These are phyloP conservation scores for Sphagnum tenellum DNA, from an alignment of 225 moss, liverwort and hornwort genomes.

Conservation along the genomic window DNA sequence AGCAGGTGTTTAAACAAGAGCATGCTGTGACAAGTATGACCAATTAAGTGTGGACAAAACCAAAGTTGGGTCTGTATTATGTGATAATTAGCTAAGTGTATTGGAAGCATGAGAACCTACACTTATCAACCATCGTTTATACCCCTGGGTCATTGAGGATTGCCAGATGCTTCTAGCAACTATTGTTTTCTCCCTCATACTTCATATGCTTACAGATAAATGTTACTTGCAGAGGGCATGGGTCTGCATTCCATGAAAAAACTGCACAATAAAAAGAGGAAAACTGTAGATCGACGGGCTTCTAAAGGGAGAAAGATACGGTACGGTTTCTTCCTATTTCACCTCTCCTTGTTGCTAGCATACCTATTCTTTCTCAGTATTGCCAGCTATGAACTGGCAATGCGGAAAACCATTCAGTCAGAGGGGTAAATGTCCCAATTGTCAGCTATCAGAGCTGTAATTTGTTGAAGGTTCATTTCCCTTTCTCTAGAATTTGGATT, in stretches of 20 bases:
- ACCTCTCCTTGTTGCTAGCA: too few species aligned
- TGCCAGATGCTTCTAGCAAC: not conserved
- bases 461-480: too few species aligned
- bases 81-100: not conserved
- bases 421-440: too few species aligned
- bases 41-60: not conserved
- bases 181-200: not conserved
- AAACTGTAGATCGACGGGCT: conserved; percentile 92
- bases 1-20: too few species aligned
- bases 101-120: too few species aligned
- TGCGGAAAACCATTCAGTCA: too few species aligned
- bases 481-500: too few species aligned
- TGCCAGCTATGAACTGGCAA: too few species aligned
- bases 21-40: not conserved
- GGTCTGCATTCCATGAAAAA: conserved; percentile 18
- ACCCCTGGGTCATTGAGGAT: not conserved
- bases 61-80: not conserved
- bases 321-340: conserved; percentile 9
- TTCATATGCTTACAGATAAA: not conserved
- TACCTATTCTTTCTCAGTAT: too few species aligned
- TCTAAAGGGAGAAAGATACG: conserved; percentile 95
- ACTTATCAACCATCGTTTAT: too few species aligned
- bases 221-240: conserved; percentile 23
- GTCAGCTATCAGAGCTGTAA: too few species aligned
- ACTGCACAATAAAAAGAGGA: conserved; percentile 63